phyloP scores from a whole-genome alignment of 495 filamentous ascomycete genomes.

The Hypomontagnella monticulosa region DNA sequence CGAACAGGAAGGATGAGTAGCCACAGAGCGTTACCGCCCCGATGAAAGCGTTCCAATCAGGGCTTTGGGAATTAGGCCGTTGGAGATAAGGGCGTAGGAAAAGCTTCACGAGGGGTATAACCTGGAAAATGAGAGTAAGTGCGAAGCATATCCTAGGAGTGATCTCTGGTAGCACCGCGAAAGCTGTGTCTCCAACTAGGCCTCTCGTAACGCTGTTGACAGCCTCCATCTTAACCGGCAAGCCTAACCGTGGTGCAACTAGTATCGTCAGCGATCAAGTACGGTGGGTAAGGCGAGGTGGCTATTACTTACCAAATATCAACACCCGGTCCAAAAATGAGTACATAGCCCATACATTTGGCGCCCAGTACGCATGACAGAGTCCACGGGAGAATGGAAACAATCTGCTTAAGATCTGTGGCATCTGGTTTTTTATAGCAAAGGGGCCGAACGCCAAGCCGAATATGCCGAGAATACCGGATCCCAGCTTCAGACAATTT shows the following conservation, averaged over 20 bases:
- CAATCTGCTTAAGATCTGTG: slow-evolving; percentile 83
- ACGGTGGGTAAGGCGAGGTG: slow-evolving; percentile 4
- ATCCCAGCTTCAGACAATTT: slow-evolving; percentile 84
- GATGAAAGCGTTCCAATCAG: slow-evolving; percentile 87
- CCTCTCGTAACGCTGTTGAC: slow-evolving; percentile 90
- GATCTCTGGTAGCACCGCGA: slow-evolving; percentile 90
- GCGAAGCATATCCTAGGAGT: slow-evolving; percentile 80
- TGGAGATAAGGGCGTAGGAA: slow-evolving; percentile 79
- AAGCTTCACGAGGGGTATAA: slow-evolving; percentile 81
- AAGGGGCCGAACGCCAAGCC: slow-evolving; percentile 91
- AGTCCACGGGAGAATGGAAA: slow-evolving; percentile 95
- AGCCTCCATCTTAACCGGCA: slow-evolving; percentile 76
- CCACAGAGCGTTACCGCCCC: slow-evolving; percentile 93
- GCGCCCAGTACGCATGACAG: slow-evolving; percentile 98
- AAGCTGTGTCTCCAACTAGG: slow-evolving; percentile 92
- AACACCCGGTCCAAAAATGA: slow-evolving; percentile 86
- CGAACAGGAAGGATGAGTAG: slow-evolving; percentile 96
- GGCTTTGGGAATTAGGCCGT: too few relatives aligned
- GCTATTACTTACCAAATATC: slow-evolving; percentile 71
- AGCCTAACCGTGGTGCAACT: slow-evolving; percentile 83
- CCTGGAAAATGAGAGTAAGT: slow-evolving; percentile 84
- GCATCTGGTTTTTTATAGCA: slow-evolving; percentile 81
- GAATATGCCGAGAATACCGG: slow-evolving; percentile 76
- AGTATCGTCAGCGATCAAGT: slow-evolving; percentile 39
- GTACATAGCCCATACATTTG: slow-evolving; percentile 97